Base-by-base conservation (phyloP, 164 flowering plant genomes). In the Pachysandra terminalis region DNA sequence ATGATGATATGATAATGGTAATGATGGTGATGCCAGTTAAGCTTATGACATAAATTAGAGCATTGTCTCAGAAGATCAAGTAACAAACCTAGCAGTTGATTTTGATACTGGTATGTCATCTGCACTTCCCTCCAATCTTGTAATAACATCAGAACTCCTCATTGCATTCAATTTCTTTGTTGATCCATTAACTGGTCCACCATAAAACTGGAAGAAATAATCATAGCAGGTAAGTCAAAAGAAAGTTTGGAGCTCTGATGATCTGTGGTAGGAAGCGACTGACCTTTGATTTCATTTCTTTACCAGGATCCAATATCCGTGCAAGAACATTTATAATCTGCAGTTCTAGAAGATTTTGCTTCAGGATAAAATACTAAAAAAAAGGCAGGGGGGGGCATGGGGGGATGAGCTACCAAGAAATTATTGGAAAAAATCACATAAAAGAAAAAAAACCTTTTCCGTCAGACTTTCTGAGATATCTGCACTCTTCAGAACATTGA, bases 311-410 rank as follows among this genome's bases (percentile, higher is more conserved):
- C 66, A 87, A 81, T 63, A 93, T 76, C 73, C 91, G 82, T 48
- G 85, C 81, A 54, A 93, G 87, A 69, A 88, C 75, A 76, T 80
- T 78, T 77, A 93, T 55, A 63, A 79, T 76, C 98, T 93, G 93
- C 87, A 83, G 48, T 71, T 65, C 32, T 70, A 45, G 40, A 27
- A 65, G 64, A 16, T 23, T 17, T n/a, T n/a, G n/a, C n/a, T n/a
- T n/a, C n/a, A n/a, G n/a, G n/a, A n/a, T n/a, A n/a, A n/a, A n/a
- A 7, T 32, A 32, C 7, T 32, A 32, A 32, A 32, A 7, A 32
- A 7, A 32, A 7, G 7, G 37, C 3, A 7, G 37, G 37, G 7
- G 37, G 7, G 37, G 7, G n/a, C n/a, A n/a, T n/a, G n/a, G n/a
- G n/a, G n/a, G n/a, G n/a, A n/a, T n/a, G 7, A 32, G 37, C 37